Conservation (phyloP, 208 protist genomes). For the Trypanosoma mega region DNA sequence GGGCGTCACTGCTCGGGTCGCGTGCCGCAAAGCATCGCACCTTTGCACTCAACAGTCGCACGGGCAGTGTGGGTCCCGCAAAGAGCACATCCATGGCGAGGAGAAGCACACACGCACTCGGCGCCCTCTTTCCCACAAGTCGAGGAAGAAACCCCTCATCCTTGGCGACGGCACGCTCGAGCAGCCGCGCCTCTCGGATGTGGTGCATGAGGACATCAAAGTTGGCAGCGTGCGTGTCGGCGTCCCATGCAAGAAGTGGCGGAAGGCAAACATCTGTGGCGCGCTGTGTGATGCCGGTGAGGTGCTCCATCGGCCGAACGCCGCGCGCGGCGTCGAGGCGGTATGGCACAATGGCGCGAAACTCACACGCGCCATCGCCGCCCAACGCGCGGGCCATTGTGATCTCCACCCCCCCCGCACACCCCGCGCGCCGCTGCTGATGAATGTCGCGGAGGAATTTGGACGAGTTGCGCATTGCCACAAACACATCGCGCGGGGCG, state of each 20-base stretch:
- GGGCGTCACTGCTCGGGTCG: constrained; percentile 18
- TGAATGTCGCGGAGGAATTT: constrained; percentile 77
- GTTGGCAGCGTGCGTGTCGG: constrained; percentile 51
- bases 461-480: constrained; percentile 77
- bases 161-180: constrained; percentile 35
- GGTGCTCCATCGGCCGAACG: constrained; percentile 21
- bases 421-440: constrained; percentile 28
- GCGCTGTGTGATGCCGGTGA: constrained; percentile 68
- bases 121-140: constrained; percentile 21
- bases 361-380: constrained; percentile 51
- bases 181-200: constrained; percentile 40
- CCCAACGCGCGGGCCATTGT: constrained; percentile 61
- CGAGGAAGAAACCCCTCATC: constrained; percentile 37
- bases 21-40: constrained; percentile 41
- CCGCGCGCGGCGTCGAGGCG: constrained; percentile 16
- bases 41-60: constrained; percentile 77
- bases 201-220: constrained; percentile 45
- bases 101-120: constrained; percentile 36
- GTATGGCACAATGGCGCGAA: constrained; percentile 73
- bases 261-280: constrained; percentile 81
- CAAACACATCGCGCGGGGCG: constrained; percentile 65
- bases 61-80: constrained; percentile 57
- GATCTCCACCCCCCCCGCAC: constrained; percentile 34
- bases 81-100: constrained; percentile 77
- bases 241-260: constrained; percentile 69